Percentiles rank a stretch among this genome's conserved stretches.
Evolutionary conservation across 352 stramenopile genomes (phyloP).

Genomic region (Globisporangium nagaii): DNA sequence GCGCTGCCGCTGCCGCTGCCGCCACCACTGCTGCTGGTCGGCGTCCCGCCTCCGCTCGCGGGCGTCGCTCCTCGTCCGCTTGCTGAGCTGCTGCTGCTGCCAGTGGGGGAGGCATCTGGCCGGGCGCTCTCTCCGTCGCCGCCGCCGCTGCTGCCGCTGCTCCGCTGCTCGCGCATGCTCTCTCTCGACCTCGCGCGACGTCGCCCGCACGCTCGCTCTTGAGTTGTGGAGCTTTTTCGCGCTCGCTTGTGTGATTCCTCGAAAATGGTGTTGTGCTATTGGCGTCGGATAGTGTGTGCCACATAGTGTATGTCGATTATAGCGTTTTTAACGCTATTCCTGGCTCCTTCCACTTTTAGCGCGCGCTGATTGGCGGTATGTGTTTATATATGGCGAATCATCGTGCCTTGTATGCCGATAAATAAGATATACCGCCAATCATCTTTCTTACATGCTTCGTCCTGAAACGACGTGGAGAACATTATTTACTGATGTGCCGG

Average conservation of each 20-base stretch:
- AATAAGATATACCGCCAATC: too few relatives aligned
- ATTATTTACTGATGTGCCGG: not conserved
- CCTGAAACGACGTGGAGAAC: too few relatives aligned
- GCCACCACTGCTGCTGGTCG: constrained; percentile 1
- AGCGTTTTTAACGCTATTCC: too few relatives aligned
- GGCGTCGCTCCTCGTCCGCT: not conserved
- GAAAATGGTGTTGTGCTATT: constrained; percentile 10
- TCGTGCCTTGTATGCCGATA: too few relatives aligned
- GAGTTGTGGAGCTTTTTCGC: not conserved
- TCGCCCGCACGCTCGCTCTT: not conserved
- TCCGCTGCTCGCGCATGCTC: constrained; percentile 12
- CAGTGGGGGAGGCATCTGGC: constrained; percentile 2
- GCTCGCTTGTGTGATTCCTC: constrained; percentile 6
- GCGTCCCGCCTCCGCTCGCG: not conserved
- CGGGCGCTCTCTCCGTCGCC: not conserved
- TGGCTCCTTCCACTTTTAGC: too few relatives aligned
- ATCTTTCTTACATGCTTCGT: too few relatives aligned
- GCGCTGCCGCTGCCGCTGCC: not conserved
- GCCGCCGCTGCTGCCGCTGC: not conserved
- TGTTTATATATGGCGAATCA: too few relatives aligned
- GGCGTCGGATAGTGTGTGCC: too few relatives aligned
- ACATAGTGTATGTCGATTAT: too few relatives aligned
- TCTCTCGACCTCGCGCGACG: not conserved
- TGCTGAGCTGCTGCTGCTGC: constrained; percentile 7
- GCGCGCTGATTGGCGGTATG: too few relatives aligned